These are phyloP conservation scores for Wickerhamomyces sydowiorum DNA, from an alignment of 805 yeast species.

Conservation along the genomic window DNA sequence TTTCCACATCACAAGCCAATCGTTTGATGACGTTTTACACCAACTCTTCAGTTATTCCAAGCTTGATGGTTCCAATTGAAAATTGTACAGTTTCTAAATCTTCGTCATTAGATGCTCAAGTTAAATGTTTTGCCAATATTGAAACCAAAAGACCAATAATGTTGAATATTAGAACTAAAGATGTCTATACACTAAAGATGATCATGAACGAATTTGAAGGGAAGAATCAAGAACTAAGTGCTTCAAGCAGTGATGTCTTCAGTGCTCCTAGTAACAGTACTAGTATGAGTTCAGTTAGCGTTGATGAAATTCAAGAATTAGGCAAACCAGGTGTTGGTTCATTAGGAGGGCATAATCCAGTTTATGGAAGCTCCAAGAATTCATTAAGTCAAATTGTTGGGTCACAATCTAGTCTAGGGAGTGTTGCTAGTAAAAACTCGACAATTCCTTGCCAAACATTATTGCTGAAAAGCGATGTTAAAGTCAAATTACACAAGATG, in stretches of 20 bases:
- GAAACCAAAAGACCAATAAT: constrained; percentile 11
- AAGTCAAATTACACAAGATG: constrained; percentile 18
- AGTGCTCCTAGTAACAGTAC: constrained; percentile 20
- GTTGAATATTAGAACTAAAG: constrained; percentile 16
- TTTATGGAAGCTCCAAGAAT: neutral
- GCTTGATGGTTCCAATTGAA: constrained; percentile 12
- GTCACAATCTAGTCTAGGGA: neutral
- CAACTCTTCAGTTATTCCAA: constrained; percentile 2
- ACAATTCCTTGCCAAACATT: constrained; percentile 1
- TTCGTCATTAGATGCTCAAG: constrained; percentile 11
- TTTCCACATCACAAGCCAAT: neutral
- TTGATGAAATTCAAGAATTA: constrained; percentile 4
- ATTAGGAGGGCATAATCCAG: constrained; percentile 7
- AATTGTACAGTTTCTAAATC: constrained; percentile 5
- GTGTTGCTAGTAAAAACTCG: constrained; percentile 1
- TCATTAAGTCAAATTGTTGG: neutral
- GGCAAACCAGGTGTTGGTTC: constrained; percentile 2
- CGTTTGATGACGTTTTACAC: constrained; percentile 8
- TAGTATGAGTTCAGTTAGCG: constrained; percentile 15
- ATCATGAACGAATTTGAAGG: constrained; percentile 11
- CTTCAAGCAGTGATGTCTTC: constrained; percentile 6
- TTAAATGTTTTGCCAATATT: constrained; percentile 8
- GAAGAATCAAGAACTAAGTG: constrained; percentile 1
- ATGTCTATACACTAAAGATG: constrained; percentile 7
- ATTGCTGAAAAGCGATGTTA: constrained; percentile 14